These are phyloP conservation scores for Trichosporon coremiiforme DNA, from an alignment of 1,284 basidiomycete species.

Conservation along the genomic window DNA sequence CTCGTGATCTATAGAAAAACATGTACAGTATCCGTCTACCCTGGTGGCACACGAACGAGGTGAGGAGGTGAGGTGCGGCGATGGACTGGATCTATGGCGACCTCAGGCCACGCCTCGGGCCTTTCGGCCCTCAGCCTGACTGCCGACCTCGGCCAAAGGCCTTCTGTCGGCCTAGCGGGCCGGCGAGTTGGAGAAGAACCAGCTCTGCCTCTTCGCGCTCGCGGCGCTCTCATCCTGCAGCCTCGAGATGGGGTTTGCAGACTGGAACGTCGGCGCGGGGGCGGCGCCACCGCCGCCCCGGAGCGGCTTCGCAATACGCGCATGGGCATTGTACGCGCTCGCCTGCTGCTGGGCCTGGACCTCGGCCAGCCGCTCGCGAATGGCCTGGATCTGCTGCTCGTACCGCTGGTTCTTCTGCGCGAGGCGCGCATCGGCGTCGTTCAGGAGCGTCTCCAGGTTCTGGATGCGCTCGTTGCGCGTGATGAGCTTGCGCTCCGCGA, in stretches of 20 bases:
- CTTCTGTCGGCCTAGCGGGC: not conserved
- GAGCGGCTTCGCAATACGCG: conserved; percentile 90
- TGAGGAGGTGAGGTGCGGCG: too few relatives aligned
- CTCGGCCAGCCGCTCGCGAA: conserved; percentile 86
- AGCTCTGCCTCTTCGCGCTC: conserved; percentile 33
- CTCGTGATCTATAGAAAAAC: conserved; percentile 1
- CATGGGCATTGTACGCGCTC: conserved; percentile 60
- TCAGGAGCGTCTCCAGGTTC: conserved; percentile 86
- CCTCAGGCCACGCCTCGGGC: too few relatives aligned
- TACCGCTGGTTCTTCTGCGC: conserved; percentile 93
- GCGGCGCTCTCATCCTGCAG: conserved; percentile 46
- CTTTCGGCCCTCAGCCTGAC: too few relatives aligned
- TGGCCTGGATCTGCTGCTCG: conserved; percentile 84
- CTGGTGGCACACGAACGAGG: too few relatives aligned
- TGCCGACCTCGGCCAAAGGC: too few relatives aligned
- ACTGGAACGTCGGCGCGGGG: conserved; percentile 34
- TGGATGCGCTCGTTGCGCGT: conserved; percentile 97
- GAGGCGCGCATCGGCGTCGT: conserved; percentile 89
- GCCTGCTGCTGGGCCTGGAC: conserved; percentile 75
- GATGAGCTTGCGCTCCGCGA: conserved; percentile 92
- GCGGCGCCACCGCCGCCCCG: conserved; percentile 79
- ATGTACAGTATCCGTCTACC: conserved; percentile 1
- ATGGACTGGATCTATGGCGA: too few relatives aligned
- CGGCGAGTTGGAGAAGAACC: conserved; percentile 38
- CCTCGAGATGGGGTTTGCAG: conserved; percentile 44